Evolutionary conservation across 129 eudicot species (phyloP), one percentile per base, ranked within the genome.

Genomic region (Centella asiatica): DNA sequence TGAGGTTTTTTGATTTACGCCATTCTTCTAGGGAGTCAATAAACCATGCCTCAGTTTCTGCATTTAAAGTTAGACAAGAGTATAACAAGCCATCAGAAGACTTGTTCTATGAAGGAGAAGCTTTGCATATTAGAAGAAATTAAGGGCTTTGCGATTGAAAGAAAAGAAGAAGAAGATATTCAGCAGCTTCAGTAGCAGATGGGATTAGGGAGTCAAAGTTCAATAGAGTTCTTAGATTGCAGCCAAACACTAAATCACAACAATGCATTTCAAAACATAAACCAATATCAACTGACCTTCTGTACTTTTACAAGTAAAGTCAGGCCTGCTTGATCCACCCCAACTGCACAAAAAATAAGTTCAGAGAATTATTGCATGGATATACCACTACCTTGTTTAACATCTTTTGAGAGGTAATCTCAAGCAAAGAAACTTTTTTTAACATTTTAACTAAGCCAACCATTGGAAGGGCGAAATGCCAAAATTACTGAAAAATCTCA

Each of bases 301-400:
- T 28, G 97, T 90, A 77, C 94, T 90, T 76, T 77, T 86, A 75
- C 97, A 90, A 57, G 97, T 83, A 69, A 90, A 90, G 78, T 86
- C 97, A 33, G 97, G 97, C 76, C 97, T 78, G 79, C 97, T 90
- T 63, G 97, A 90, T 70, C 95, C 97, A 73, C 97, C 97, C 97
- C 97, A 90, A 52, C 97, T 90, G 87, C 81, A 72, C 71, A 28
- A 45, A 69, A 42, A 37, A 44, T 50, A 34, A 56, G 20, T 20
- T 32, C 5, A 22, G n/a, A 31, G 0, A 13, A 31, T n/a, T 32
- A 27, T 19, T 1, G 26, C 18, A 7, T 6, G 1, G 18, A 28
- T 23, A 15, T 23, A 29, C 13, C 27, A 12, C 17, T 5, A 28
- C 3, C 27, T 24, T 15, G 6, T 51, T 13, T 17, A 55, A 57